These are phyloP conservation scores for Epichloe brachyelytri DNA, from an alignment of 2,329 filamentous ascomycete species.

Conservation along the genomic window DNA sequence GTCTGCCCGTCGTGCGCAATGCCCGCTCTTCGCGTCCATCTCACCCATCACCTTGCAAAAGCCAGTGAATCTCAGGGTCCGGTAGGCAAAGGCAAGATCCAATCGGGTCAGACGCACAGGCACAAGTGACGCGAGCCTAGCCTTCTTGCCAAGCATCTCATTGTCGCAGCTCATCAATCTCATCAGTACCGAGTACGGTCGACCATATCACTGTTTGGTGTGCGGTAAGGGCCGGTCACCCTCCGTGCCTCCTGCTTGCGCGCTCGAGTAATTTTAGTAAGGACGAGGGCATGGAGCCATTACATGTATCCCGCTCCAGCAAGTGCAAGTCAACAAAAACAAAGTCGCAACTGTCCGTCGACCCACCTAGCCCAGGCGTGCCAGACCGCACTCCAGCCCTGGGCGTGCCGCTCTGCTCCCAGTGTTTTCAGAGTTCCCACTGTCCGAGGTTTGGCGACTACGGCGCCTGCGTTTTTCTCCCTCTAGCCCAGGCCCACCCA, in stretches of 20 bases:
- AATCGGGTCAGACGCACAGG: neutral
- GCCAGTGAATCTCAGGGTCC: neutral
- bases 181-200: neutral
- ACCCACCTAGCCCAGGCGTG: too few species aligned
- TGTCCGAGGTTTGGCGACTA: conserved; percentile 1
- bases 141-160: neutral
- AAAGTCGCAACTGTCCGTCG: neutral
- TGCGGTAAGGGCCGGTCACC: too few species aligned
- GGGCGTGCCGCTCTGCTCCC: neutral
- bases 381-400: too few species aligned
- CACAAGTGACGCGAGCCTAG: neutral
- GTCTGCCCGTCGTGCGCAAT: too few species aligned
- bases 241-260: neutral
- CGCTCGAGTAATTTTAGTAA: neutral
- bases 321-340: neutral
- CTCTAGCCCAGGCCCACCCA: conserved; percentile 5
- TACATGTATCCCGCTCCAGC: neutral
- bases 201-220: too few species aligned
- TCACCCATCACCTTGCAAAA: neutral
- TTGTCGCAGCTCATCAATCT: neutral
- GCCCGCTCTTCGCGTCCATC: neutral
- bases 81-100: neutral
- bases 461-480: conserved; percentile 3
- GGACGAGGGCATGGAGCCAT: neutral
- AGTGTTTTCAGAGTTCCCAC: neutral